Evolutionary conservation across 2,329 filamentous ascomycete genomes (phyloP).

Genomic region (Aureobasidium pullulans): DNA sequence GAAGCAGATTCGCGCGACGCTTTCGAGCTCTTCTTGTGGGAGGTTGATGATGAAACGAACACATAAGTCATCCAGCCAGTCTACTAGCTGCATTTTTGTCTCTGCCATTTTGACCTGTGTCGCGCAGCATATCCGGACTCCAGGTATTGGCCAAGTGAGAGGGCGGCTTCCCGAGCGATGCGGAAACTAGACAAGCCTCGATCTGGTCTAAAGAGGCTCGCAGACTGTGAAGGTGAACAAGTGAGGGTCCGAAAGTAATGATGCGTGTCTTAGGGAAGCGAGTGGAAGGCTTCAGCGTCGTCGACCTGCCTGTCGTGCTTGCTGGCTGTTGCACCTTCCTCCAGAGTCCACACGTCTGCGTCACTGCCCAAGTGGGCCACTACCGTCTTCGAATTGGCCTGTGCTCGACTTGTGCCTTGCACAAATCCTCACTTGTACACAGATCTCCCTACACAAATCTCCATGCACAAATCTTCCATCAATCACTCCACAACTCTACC

Average conservation of each 20-base stretch:
- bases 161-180: neutral
- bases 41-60: conserved; percentile 98
- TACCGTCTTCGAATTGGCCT: neutral
- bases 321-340: neutral
- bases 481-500: too few relatives aligned
- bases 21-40: conserved; percentile 80
- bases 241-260: neutral
- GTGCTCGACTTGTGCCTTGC: neutral
- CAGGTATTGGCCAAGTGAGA: neutral
- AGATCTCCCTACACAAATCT: neutral
- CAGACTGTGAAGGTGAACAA: neutral
- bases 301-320: neutral
- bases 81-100: conserved; percentile 78
- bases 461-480: too few relatives aligned
- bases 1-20: conserved; percentile 91
- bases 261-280: neutral
- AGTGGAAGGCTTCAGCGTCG: neutral
- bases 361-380: neutral
- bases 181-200: neutral
- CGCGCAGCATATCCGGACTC: conserved; percentile 51
- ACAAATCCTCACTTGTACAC: neutral
- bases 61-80: conserved; percentile 96
- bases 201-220: neutral
- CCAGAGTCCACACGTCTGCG: neutral
- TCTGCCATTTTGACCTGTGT: conserved; percentile 60